phyloP scores from a whole-genome alignment of 2,329 filamentous ascomycete genomes.

The Calonectria hawksworthii region DNA sequence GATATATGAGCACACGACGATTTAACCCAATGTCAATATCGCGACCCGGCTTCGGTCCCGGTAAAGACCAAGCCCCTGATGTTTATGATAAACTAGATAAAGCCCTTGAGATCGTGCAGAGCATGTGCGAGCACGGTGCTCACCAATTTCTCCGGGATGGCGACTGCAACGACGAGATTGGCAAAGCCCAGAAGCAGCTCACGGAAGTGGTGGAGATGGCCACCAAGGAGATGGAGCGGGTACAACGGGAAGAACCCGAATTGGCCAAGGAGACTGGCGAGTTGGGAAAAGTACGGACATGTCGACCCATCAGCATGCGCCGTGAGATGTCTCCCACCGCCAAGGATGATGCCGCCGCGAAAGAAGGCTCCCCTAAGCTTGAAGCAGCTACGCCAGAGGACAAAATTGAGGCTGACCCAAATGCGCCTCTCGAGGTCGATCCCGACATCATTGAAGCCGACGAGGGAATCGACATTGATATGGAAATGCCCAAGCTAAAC shows the following conservation, averaged over 20 bases:
- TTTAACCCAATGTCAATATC: slow-evolving; percentile 48
- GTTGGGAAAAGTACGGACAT: slow-evolving; percentile 60
- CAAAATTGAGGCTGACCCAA: slow-evolving; percentile 25
- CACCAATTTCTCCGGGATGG: slow-evolving; percentile 92
- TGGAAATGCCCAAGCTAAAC: slow-evolving; percentile 54
- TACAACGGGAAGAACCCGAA: slow-evolving; percentile 66
- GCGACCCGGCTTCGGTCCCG: slow-evolving; percentile 42
- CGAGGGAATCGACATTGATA: slow-evolving; percentile 58
- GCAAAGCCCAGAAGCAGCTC: slow-evolving; percentile 76
- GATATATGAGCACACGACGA: slow-evolving; percentile 56
- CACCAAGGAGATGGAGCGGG: slow-evolving; percentile 69
- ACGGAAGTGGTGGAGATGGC: slow-evolving; percentile 73
- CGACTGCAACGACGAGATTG: slow-evolving; percentile 83
- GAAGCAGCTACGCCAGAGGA: slow-evolving; percentile 39
- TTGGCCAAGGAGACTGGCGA: slow-evolving; percentile 55
- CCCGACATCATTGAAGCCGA: slow-evolving; percentile 55
- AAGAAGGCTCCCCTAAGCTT: slow-evolving; percentile 44
- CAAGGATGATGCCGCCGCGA: slow-evolving; percentile 45
- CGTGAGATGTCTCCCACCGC: slow-evolving; percentile 55
- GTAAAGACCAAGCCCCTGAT: slow-evolving; percentile 53
- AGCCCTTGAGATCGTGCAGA: slow-evolving; percentile 83
- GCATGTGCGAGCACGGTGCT: slow-evolving; percentile 86
- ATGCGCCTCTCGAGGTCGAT: slow-evolving; percentile 51
- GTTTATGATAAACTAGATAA: slow-evolving; percentile 83
- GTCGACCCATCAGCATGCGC: slow-evolving; percentile 67